Evolutionary conservation across 2,329 filamentous ascomycete genomes (phyloP).

Genomic region (Aspergillus pseudonomiae): DNA sequence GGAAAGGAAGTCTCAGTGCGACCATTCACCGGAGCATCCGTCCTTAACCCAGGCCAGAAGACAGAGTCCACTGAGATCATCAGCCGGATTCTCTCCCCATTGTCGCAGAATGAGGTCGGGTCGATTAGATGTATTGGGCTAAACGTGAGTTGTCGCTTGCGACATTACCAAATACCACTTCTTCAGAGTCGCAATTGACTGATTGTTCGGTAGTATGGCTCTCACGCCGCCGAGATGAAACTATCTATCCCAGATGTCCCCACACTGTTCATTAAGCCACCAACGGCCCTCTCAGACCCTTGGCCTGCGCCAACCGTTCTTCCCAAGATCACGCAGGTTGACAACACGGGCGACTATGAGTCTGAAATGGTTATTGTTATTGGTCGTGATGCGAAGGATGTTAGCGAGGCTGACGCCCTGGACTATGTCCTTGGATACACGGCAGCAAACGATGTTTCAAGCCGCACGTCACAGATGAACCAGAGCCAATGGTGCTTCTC

Average conservation of each 20-base stretch:
- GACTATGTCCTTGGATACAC: slow-evolving; percentile 67
- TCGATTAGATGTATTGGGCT: slow-evolving; percentile 63
- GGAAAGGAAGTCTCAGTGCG: slow-evolving; percentile 60
- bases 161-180: background rate
- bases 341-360: slow-evolving; percentile 62
- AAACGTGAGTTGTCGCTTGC: slow-evolving; percentile 45
- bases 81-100: slow-evolving; percentile 53
- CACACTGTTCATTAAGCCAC: slow-evolving; percentile 62
- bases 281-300: slow-evolving; percentile 57
- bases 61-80: slow-evolving; percentile 48
- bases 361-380: slow-evolving; percentile 62
- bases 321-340: slow-evolving; percentile 56
- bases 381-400: slow-evolving; percentile 56
- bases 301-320: slow-evolving; percentile 55
- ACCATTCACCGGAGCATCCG: slow-evolving; percentile 62
- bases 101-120: slow-evolving; percentile 54
- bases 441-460: slow-evolving; percentile 65
- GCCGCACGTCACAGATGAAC: slow-evolving; percentile 58
- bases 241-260: slow-evolving; percentile 58
- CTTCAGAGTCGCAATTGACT: background rate
- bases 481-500: slow-evolving; percentile 62
- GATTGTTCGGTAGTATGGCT: slow-evolving; percentile 46
- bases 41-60: slow-evolving; percentile 56
- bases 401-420: slow-evolving; percentile 58
- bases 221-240: slow-evolving; percentile 56